Evolutionary conservation across 805 yeast species (phyloP), one percentile per base, ranked within the genome.

Genomic region (Pichia nanzhaoensis): DNA sequence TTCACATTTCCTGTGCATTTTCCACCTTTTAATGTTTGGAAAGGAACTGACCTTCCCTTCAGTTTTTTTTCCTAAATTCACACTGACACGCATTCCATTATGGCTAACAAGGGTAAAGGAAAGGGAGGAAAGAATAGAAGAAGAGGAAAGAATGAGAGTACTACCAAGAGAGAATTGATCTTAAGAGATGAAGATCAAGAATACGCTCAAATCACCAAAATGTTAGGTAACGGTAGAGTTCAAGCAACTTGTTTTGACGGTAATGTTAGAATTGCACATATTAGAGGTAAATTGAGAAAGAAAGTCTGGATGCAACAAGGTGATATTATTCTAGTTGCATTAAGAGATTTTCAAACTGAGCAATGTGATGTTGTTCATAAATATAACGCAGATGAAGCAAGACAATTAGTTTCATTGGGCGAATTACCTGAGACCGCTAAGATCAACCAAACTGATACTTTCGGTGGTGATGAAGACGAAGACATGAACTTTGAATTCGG

Each of bases 221-320:
- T 93, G 97, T 80, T 93, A 58, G 99, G 99, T 67, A 90, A 90
- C 64, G 98, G 99, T 54, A 82, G 99, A 69, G 83, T 93, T 45
- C 96, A 90, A 67, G 96, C 95, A 45, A 67, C 81, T 41, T 93
- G 99, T 72, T 93, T 93, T 62, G 99, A 93, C 63, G 96, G 95
- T 54, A 74, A 75, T 56, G 86, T 81, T 65, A 82, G 99, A 74
- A 78, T 89, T 79, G 99, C 95, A 17, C 99, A 91, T 65, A 93
- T 93, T 63, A 87, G 99, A 77, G 99, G 99, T 60, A 93, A 93
- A 66, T 78, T 93, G 71, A 86, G 99, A 78, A 93, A 93, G 83
- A 93, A 91, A 79, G 99, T 93, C 50, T 93, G 99, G 99, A 90
- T 93, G 88, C 86, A 86, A 39, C 98, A 89, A 68, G 99, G 99